Base-by-base conservation (phyloP, 2,329 filamentous ascomycete genomes). In the Fusarium buharicum region DNA sequence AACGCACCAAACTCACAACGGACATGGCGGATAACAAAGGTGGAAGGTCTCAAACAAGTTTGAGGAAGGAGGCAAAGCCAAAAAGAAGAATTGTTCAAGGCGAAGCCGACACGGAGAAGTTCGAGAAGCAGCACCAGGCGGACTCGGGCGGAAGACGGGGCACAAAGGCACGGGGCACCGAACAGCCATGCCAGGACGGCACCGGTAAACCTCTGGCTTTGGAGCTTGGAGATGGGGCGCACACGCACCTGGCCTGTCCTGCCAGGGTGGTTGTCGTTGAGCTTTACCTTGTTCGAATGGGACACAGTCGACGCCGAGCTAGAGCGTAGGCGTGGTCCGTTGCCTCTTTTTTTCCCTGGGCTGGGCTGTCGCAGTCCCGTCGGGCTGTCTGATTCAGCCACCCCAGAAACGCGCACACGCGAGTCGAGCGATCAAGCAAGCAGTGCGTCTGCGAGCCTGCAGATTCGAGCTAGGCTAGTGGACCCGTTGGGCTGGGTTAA, bases 381-480 rank as follows among this genome's bases (percentile, higher is more conserved):
- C 13, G 30, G 50, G 59, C 31, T 53, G 54, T 68, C 54, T 67
- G 53, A 68, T 68, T 67, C 57, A 70, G 67, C 67, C 67, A 68
- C 64, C 59, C 52, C 55, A 58, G 45, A 64, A 44, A 52, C 48
- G 59, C 54, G 52, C 59, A 48, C 52, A 51, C 60, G 60, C 54
- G 57, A 70, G 52, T 63, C 55, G 55, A 59, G 51, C 58, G 50
- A 55, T 56, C 55, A 50, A 64, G 66, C 50, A 66, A 45, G 61
- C 45, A 50, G 47, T 53, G 65, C 47, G 30, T n/a, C 30, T 33
- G 30, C 27, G 22, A 59, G 52, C 38, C 53, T 60, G 52, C 54
- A 55, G 55, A 52, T 55, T 38, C 49, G 37, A 55, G 45, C 56
- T 61, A 47, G 61, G 43, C 56, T 48, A 56, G 66, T 59, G 59